Base-by-base conservation (phyloP, 2,329 filamentous ascomycete genomes). In the Purpureocillium takamizusanense region DNA sequence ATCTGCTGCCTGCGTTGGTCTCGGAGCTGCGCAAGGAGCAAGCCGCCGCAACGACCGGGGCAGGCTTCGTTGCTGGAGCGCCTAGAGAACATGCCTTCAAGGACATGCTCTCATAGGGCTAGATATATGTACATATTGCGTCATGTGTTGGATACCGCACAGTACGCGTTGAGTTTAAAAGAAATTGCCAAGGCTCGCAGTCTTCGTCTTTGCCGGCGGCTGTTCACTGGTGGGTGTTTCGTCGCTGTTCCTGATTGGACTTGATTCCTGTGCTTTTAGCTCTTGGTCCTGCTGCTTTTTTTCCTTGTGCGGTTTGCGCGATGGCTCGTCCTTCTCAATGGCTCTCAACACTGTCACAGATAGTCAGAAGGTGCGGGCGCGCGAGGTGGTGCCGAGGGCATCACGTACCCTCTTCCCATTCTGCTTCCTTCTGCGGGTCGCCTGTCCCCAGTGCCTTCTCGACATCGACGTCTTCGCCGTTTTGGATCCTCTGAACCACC, bases 381-480 rank as follows among this genome's bases (percentile, higher is more conserved):
- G 16, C n/a, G 33, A 27, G 14, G 14, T 18, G 12, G 34, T 10
- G 11, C 2, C 10, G 13, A 8, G 16, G 10, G 4, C 13, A 13
- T 5, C 21, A 42, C 72, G 55, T 64, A 84, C 86, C 78, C 57
- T 94, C 81, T 61, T 90, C 84, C 94, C 92, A 98, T 51, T 88
- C 86, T 45, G 72, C 67, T 62, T 98, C 92, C 55, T 76, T 77
- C 47, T 73, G 72, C 32, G 73, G 65, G 52, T 92, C 78, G 1
- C 87, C 88, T 0, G 86, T 85, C 4, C 92, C 90, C 36, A 98
- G 61, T 30, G 80, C 64, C 53, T 78, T 79, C 57, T 92, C 86
- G 3, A 97, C 88, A 59, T 97, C 86, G 15, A 95, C 83, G 13
- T 84, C 71, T 56, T 88, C 81, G 12, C 84, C 84, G 32, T 65